Evolutionary conservation across 1,284 basidiomycete species (phyloP).

Genomic region (Malassezia arunalokei): DNA sequence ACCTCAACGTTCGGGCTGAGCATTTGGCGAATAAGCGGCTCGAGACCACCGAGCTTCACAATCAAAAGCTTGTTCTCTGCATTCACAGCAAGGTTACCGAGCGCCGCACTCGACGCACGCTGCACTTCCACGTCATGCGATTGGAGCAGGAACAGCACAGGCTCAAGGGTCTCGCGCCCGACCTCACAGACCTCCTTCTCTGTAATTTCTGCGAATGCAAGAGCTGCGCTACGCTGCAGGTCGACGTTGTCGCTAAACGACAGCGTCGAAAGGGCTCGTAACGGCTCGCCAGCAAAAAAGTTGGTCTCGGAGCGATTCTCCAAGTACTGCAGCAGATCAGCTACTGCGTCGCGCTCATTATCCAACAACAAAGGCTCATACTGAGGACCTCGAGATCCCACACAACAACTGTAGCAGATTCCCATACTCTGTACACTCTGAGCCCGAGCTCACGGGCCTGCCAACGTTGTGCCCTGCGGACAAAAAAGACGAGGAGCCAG

Average conservation of each 20-base stretch:
- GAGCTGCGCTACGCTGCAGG: conserved; percentile 88
- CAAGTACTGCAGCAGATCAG: conserved; percentile 89
- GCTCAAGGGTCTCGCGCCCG: conserved; percentile 91
- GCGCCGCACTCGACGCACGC: conserved; percentile 90
- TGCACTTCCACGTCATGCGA: conserved; percentile 99
- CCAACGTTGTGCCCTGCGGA: not conserved
- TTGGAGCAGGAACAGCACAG: conserved; percentile 90
- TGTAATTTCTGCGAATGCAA: conserved; percentile 98
- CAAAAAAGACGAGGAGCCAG: not conserved
- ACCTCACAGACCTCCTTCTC: conserved; percentile 98
- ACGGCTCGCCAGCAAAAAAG: conserved; percentile 55
- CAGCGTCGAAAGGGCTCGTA: conserved; percentile 85
- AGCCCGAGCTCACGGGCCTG: not conserved
- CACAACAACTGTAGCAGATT: conserved; percentile 39
- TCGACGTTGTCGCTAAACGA: conserved; percentile 99
- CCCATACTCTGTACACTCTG: conserved; percentile 18
- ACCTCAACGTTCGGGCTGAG: conserved; percentile 97
- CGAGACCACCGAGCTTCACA: conserved; percentile 91
- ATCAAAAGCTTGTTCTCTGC: conserved; percentile 99
- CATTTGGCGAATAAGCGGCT: conserved; percentile 98
- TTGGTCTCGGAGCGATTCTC: conserved; percentile 45
- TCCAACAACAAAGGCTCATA: conserved; percentile 81
- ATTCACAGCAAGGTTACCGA: conserved; percentile 96
- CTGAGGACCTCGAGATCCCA: conserved; percentile 23
- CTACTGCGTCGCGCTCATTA: conserved; percentile 96